Percentiles rank a stretch among this genome's conserved stretches.
phyloP scores from a whole-genome alignment of 73 alveolate genomes.

The Tetrahymena elliotti region DNA sequence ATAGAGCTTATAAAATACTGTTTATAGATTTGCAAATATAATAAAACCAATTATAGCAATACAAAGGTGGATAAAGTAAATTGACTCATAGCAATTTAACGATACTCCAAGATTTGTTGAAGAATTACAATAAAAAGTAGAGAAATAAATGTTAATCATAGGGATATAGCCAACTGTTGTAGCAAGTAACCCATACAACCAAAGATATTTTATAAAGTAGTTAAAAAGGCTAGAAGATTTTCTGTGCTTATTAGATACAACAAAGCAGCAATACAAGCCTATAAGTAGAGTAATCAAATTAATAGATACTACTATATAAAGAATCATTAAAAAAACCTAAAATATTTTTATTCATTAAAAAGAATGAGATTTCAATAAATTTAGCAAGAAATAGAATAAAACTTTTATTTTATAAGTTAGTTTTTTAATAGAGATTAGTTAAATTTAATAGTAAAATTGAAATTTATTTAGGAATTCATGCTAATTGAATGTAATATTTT shows the following conservation, averaged over 20 bases:
- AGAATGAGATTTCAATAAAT: neutral
- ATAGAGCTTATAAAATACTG: neutral
- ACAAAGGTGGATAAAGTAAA: neutral
- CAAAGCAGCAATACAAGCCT: neutral
- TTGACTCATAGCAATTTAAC: neutral
- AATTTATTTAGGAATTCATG: too few species aligned
- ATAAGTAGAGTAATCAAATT: neutral
- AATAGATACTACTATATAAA: neutral
- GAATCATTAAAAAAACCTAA: neutral
- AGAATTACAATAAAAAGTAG: neutral
- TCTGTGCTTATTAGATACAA: neutral
- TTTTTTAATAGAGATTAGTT: too few species aligned
- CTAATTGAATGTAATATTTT: too few species aligned
- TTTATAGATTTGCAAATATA: neutral
- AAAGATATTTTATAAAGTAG: neutral
- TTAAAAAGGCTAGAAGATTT: neutral
- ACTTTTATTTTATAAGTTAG: neutral
- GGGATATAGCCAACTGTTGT: neutral
- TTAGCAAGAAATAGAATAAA: too few species aligned
- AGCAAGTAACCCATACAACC: neutral
- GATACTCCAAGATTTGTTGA: neutral
- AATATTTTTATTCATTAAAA: neutral
- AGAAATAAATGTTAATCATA: neutral
- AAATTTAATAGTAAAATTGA: too few species aligned
- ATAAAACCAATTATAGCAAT: neutral